Base-by-base conservation (phyloP, 78 protist genomes). In the Guillardia theta region DNA sequence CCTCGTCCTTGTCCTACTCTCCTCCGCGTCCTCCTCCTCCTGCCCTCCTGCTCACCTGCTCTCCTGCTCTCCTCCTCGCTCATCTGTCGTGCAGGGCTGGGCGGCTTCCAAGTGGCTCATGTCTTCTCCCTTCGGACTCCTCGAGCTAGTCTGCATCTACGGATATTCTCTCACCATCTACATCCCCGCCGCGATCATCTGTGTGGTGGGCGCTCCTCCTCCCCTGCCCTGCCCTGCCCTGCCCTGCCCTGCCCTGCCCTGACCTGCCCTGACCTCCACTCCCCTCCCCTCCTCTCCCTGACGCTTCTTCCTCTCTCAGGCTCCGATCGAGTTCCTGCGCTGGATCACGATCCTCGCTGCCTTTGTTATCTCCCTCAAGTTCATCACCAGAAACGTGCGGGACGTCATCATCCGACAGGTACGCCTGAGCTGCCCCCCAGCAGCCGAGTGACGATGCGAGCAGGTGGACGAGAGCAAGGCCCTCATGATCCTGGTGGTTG, bases 391-490 rank as follows among this genome's bases (percentile, higher is more conserved):
- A 18, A 78, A 78, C 48, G 39, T 78, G 43, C 10, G 24, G 21
- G 90, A 78, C 33, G 50, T 78, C 53, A 27, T 78, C 43, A 36
- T 78, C 15, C 90, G 90, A 24, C 90, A 78, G 90, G 90, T 78
- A 10, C 8, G 0, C 0, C 33, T 77, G 4, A 21, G n/a, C 18
- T 18, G 53, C 44, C 48, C 24, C 90, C 48, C 50, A 50, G 58
- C n/a, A n/a, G n/a, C 80, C 58, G 58, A 15, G 58, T 50, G 78
- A 64, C 27, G 78, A 43, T 4, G 48, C 53, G 90, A 30, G 48
- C 90, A 78, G 90, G n/a, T 78, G 90, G 90, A 78, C 48, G 90
- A 78, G 50, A 8, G 30, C 53, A 45, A 48, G 33, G 90, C 90
- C 37, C 90, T 78, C 53, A 36, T 78, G 48, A 48, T 78, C 53